These are phyloP conservation scores for Sphagnum magellanicum DNA, from an alignment of 228 moss, liverwort and hornwort genomes.

Conservation along the genomic window DNA sequence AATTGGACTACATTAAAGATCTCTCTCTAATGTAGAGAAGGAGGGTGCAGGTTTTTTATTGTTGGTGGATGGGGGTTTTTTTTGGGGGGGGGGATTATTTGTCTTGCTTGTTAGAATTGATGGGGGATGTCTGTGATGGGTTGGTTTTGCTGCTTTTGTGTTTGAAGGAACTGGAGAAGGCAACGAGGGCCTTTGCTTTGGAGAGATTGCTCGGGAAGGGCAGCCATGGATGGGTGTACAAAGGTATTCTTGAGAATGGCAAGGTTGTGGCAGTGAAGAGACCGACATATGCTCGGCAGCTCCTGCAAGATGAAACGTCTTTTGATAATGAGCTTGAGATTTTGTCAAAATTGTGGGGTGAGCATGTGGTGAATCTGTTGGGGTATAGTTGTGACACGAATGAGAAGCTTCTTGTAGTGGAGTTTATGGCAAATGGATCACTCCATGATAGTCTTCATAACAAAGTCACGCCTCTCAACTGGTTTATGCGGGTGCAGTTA, in stretches of 20 bases:
- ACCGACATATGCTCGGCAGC: constrained; percentile 41
- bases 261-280: constrained; percentile 53
- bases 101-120: no score
- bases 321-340: constrained; percentile 66
- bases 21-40: no score
- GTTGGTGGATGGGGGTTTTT: no score
- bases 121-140: no score
- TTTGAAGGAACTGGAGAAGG: constrained; percentile 40
- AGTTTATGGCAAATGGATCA: constrained; percentile 64
- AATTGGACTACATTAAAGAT: no score
- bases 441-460: constrained; percentile 56
- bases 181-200: constrained; percentile 40
- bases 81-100: no score
- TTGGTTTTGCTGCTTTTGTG: background rate
- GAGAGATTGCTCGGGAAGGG: constrained; percentile 55
- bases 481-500: constrained; percentile 50
- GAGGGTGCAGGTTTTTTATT: no score
- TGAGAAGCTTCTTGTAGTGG: constrained; percentile 66
- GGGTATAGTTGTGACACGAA: constrained; percentile 50
- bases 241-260: constrained; percentile 49
- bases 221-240: constrained; percentile 60
- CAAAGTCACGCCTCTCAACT: constrained; percentile 35
- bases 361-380: constrained; percentile 42
- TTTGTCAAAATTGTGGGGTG: constrained; percentile 57
- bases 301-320: constrained; percentile 52